These are phyloP conservation scores for Margaritispora aquatica DNA, from an alignment of 495 filamentous ascomycete species.

Conservation along the genomic window DNA sequence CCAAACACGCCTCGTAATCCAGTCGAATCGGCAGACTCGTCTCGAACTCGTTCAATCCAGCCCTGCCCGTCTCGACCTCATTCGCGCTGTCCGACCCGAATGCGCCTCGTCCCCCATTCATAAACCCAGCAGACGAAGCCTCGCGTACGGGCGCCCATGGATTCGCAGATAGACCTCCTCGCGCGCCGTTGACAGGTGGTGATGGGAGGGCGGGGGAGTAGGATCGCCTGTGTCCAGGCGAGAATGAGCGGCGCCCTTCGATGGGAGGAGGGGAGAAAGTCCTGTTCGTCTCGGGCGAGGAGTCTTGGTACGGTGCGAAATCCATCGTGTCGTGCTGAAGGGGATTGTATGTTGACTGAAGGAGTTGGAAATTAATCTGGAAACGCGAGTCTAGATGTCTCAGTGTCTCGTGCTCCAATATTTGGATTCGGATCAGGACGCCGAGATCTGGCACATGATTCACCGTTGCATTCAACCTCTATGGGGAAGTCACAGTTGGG, in stretches of 20 bases:
- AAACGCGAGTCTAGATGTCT: background rate
- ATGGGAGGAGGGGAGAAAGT: slow-evolving; percentile 58
- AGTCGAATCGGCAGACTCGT: slow-evolving; percentile 62
- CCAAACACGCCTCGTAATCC: slow-evolving; percentile 83
- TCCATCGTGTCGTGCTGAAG: slow-evolving; percentile 53
- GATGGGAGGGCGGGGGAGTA: slow-evolving; percentile 37
- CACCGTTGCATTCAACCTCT: background rate
- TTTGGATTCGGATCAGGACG: background rate
- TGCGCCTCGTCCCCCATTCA: slow-evolving; percentile 27
- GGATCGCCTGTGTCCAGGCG: slow-evolving; percentile 32
- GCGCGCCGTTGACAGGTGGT: slow-evolving; percentile 30
- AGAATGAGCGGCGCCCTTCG: slow-evolving; percentile 37
- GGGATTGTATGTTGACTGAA: slow-evolving; percentile 7
- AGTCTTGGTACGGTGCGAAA: slow-evolving; percentile 94
- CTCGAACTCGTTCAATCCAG: slow-evolving; percentile 54
- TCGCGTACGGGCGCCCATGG: slow-evolving; percentile 34
- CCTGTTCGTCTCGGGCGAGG: slow-evolving; percentile 69
- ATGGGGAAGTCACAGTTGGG: background rate
- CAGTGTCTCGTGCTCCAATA: background rate
- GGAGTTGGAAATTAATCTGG: background rate
- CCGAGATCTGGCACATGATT: background rate
- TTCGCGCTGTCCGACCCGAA: slow-evolving; percentile 27
- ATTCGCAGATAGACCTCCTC: slow-evolving; percentile 42
- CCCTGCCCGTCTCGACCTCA: slow-evolving; percentile 12
- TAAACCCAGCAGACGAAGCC: slow-evolving; percentile 18